Percentiles rank a stretch among this genome's conserved stretches.
These are phyloP conservation scores for Xylariaceae sp. DNA, from an alignment of 2,329 filamentous ascomycete species.

Conservation along the genomic window DNA sequence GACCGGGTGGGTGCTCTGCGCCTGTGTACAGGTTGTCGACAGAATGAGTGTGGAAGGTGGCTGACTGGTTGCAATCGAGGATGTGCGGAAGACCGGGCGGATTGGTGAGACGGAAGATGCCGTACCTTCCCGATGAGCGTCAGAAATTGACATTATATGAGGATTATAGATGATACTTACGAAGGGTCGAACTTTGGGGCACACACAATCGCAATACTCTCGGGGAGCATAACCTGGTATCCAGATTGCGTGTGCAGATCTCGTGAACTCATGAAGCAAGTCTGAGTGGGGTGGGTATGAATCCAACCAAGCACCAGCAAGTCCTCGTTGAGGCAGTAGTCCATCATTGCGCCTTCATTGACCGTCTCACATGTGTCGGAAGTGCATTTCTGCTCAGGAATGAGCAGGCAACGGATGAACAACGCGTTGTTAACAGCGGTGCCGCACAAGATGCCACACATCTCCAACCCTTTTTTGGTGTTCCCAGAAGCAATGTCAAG, in stretches of 20 bases:
- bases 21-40: conserved; percentile 72
- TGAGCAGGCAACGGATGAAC: conserved; percentile 82
- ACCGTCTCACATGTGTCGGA: conserved; percentile 93
- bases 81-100: conserved; percentile 87
- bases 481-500: conserved; percentile 71
- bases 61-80: conserved; percentile 69
- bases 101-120: conserved; percentile 89
- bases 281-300: conserved; percentile 93
- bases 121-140: conserved; percentile 57
- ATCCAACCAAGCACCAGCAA: conserved; percentile 93
- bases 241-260: conserved; percentile 92
- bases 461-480: conserved; percentile 79
- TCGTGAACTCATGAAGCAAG: conserved; percentile 94
- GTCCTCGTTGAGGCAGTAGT: conserved; percentile 82
- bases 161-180: conserved; percentile 44
- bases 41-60: conserved; percentile 76
- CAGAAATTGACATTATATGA: background rate
- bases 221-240: conserved; percentile 94
- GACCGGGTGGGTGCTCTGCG: conserved; percentile 61
- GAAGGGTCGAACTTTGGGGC: conserved; percentile 75
- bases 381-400: conserved; percentile 86
- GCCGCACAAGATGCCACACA: conserved; percentile 90
- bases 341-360: conserved; percentile 79
- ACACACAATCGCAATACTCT: conserved; percentile 96
- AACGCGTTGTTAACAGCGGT: conserved; percentile 88